A percentile compares a stretch with the other conserved stretches of the same genome.
Conservation (phyloP, 345 rosid species). For the Eutrema yunnanense region DNA sequence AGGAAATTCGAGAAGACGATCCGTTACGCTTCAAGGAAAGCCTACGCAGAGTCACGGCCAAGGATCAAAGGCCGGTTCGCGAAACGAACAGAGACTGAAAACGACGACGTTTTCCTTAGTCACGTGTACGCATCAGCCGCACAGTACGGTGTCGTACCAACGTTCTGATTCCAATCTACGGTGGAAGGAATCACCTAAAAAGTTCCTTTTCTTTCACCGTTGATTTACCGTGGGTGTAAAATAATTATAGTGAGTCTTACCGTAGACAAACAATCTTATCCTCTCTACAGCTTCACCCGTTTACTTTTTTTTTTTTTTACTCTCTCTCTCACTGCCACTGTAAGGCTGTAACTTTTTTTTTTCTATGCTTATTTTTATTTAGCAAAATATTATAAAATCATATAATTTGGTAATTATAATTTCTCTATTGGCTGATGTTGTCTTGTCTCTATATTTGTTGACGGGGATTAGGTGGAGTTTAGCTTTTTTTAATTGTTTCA, state of each 20-base stretch:
- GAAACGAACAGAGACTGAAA: conserved; percentile 52
- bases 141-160: conserved; percentile 75
- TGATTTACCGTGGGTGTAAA: neutral
- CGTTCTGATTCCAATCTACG: conserved; percentile 30
- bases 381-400: conserved; percentile 2
- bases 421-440: conserved; percentile 1
- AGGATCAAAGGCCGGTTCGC: conserved; percentile 95
- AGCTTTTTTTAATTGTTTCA: neutral
- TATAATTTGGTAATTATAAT: conserved; percentile 13
- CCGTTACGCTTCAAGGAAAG: conserved; percentile 89
- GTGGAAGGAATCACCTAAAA: conserved; percentile 4
- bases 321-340: conserved; percentile 10
- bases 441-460: neutral
- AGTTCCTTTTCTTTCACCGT: neutral
- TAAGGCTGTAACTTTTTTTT: conserved; percentile 13
- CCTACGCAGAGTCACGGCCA: conserved; percentile 91
- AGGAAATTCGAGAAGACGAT: conserved; percentile 95
- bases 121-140: conserved; percentile 20
- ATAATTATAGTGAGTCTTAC: conserved; percentile 28
- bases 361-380: conserved; percentile 11
- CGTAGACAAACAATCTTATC: conserved; percentile 20
- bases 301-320: neutral
- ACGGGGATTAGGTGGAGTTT: conserved; percentile 5
- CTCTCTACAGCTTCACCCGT: neutral
- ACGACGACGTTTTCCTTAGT: conserved; percentile 29